Conservation (phyloP, 2,329 filamentous ascomycete species). For the Exutisphaerella laricina region DNA sequence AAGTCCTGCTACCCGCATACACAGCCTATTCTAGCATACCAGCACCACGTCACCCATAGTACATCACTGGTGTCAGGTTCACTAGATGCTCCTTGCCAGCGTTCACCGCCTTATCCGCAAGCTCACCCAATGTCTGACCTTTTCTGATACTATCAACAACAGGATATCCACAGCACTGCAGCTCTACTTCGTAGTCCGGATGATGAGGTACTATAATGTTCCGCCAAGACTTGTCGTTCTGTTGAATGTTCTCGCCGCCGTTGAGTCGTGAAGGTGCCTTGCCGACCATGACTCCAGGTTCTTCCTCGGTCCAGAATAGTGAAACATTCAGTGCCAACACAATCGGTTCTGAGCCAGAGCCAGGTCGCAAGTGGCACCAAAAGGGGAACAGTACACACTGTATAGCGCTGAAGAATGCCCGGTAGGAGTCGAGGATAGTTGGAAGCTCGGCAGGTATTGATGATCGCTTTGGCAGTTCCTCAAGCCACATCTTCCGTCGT, state of each 20-base stretch:
- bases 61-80: conserved; percentile 14
- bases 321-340: conserved; percentile 20
- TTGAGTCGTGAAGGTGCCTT: conserved; percentile 13
- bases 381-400: conserved; percentile 20
- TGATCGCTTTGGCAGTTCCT: conserved; percentile 9
- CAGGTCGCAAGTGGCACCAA: conserved; percentile 20
- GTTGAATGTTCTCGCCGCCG: conserved; percentile 16
- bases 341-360: conserved; percentile 11
- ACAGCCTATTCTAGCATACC: not conserved
- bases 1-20: not conserved
- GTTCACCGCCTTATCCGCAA: conserved; percentile 20
- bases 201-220: conserved; percentile 18
- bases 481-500: conserved; percentile 17
- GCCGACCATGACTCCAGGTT: conserved; percentile 13
- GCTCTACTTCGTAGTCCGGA: conserved; percentile 16
- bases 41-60: conserved; percentile 9
- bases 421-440: conserved; percentile 15
- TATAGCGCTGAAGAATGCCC: conserved; percentile 19
- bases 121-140: conserved; percentile 17
- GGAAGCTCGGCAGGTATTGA: conserved; percentile 8
- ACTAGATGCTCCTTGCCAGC: conserved; percentile 19
- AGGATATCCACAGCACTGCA: conserved; percentile 22
- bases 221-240: conserved; percentile 16
- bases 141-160: conserved; percentile 15
- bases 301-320: conserved; percentile 20